phyloP scores from a whole-genome alignment of 2,329 filamentous ascomycete species.

The Periconia macrospinosa region DNA sequence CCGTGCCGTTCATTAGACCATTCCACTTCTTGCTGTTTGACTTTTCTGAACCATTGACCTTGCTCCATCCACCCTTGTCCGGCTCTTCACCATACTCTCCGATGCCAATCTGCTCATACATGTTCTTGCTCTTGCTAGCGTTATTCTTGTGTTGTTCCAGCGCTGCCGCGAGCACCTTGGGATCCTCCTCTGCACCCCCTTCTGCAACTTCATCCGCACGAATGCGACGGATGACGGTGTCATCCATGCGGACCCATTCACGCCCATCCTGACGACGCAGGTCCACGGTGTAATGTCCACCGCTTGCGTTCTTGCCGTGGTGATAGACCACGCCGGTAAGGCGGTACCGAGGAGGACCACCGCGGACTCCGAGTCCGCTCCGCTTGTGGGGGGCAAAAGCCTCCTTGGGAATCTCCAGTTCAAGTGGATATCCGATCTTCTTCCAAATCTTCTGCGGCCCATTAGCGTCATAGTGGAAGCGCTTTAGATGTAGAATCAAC shows the following conservation, averaged over 20 bases:
- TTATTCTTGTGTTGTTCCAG: conserved; percentile 69
- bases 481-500: conserved; percentile 91
- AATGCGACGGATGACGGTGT: conserved; percentile 85
- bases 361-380: conserved; percentile 65
- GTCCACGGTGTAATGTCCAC: conserved; percentile 97
- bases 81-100: conserved; percentile 66
- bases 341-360: conserved; percentile 77
- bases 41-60: conserved; percentile 68
- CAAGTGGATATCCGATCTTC: conserved; percentile 91
- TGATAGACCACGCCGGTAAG: conserved; percentile 94
- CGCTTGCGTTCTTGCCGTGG: conserved; percentile 93
- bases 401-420: conserved; percentile 90
- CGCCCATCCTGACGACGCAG: conserved; percentile 90
- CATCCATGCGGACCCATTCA: conserved; percentile 95
- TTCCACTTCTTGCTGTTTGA: conserved; percentile 70
- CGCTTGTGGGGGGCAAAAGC: conserved; percentile 78
- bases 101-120: conserved; percentile 65
- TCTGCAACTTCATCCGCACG: conserved; percentile 87
- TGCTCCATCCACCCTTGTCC: conserved; percentile 77
- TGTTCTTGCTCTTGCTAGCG: conserved; percentile 61
- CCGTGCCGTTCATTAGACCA: conserved; percentile 63
- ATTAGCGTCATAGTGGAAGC: conserved; percentile 91
- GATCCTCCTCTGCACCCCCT: conserved; percentile 78
- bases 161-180: conserved; percentile 65
- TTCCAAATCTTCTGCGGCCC: conserved; percentile 99